A percentile compares a stretch with the other conserved stretches of the same genome.
Evolutionary conservation across 306 rosid genomes (phyloP).

Genomic region (Malus fusca): DNA sequence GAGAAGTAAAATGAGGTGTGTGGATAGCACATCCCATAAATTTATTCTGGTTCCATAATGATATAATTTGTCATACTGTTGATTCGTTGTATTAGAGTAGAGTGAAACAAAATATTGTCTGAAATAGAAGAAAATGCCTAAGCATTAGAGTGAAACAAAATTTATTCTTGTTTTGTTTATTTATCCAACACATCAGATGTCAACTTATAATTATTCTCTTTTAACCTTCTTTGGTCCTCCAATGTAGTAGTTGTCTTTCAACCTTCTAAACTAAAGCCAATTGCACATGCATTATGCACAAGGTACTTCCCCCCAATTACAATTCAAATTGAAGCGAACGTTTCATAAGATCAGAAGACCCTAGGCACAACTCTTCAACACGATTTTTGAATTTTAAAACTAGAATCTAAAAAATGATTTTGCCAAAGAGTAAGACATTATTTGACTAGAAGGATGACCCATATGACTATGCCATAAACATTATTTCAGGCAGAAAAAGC

Average conservation of each 20-base stretch:
- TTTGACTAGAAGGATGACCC: too few species aligned
- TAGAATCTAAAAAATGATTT: too few species aligned
- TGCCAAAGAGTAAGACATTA: too few species aligned
- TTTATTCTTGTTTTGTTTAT: too few species aligned
- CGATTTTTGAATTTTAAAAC: too few species aligned
- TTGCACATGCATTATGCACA: not conserved
- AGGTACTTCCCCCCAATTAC: not conserved
- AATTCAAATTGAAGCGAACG: too few species aligned
- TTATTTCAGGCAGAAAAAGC: too few species aligned
- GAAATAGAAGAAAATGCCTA: not conserved
- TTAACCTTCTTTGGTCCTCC: not conserved
- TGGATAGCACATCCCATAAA: too few species aligned
- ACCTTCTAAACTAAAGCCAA: not conserved
- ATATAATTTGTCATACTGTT: not conserved
- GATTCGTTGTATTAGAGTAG: not conserved
- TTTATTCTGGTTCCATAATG: not conserved
- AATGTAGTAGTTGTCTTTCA: not conserved
- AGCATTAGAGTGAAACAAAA: not conserved
- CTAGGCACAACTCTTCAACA: too few species aligned
- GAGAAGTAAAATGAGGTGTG: too few species aligned
- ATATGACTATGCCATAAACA: too few species aligned
- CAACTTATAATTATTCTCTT: not conserved
- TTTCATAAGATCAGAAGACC: too few species aligned
- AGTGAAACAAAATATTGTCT: not conserved
- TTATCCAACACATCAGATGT: not conserved